phyloP scores from a whole-genome alignment of 2,329 filamentous ascomycete genomes.

The Penicillium sclerotiorum region DNA sequence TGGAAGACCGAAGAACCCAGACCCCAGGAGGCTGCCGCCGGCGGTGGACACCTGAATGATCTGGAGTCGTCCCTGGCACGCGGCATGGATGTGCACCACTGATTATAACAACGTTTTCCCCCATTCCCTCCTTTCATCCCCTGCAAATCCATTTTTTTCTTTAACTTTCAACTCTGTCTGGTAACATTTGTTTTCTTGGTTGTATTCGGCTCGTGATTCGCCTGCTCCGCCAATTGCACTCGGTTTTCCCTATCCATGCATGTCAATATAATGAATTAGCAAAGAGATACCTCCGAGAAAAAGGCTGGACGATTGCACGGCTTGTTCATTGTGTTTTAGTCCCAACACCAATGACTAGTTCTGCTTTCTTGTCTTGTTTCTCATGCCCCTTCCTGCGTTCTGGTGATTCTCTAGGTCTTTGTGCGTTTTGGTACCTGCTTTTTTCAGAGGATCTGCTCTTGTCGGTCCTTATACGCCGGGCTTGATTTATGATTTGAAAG shows the following conservation, averaged over 20 bases:
- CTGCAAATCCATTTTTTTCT: constrained; percentile 4
- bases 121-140: background rate
- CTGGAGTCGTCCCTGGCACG: constrained; percentile 56
- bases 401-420: too few species aligned
- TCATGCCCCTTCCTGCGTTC: background rate
- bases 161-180: constrained; percentile 2
- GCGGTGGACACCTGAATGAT: constrained; percentile 47
- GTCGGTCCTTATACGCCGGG: too few species aligned
- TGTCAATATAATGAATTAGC: constrained; percentile 31
- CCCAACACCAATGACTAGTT: background rate
- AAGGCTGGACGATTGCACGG: constrained; percentile 24
- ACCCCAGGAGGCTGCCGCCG: constrained; percentile 58
- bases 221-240: constrained; percentile 15
- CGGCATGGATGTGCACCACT: constrained; percentile 56
- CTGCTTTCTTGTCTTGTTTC: constrained; percentile 1
- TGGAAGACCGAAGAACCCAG: constrained; percentile 63
- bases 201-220: constrained; percentile 9
- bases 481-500: too few species aligned
- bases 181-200: constrained; percentile 3
- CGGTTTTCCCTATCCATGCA: constrained; percentile 16
- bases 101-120: constrained; percentile 11
- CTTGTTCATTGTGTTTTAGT: constrained; percentile 3
- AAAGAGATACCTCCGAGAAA: constrained; percentile 31
- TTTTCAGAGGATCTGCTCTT: background rate
- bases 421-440: background rate